Conservation (phyloP, 2,329 filamentous ascomycete species). For the Pochonia chlamydosporia region DNA sequence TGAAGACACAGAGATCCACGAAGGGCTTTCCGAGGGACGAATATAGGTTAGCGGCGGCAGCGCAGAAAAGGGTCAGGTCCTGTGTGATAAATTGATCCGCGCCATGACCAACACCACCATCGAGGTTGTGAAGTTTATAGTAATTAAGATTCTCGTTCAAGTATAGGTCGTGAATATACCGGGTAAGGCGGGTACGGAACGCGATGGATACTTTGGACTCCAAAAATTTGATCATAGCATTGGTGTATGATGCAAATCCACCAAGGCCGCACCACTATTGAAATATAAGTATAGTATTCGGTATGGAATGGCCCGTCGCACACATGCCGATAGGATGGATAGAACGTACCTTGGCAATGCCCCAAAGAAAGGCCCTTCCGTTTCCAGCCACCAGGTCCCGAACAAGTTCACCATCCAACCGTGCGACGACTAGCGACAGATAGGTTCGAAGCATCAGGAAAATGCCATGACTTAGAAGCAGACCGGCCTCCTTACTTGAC, state of each 20-base stretch:
- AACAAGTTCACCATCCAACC: constrained; percentile 92
- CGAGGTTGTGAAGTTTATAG: constrained; percentile 89
- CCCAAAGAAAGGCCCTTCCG: constrained; percentile 80
- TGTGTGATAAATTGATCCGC: constrained; percentile 98
- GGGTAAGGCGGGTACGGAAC: constrained; percentile 87
- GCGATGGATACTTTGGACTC: constrained; percentile 98
- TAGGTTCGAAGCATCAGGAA: constrained; percentile 93
- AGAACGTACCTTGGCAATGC: constrained; percentile 64
- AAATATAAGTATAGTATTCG: constrained; percentile 1
- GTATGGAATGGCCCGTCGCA: neutral
- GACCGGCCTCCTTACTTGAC: constrained; percentile 90
- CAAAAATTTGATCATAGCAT: constrained; percentile 97
- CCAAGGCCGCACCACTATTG: constrained; percentile 83
- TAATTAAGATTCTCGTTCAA: constrained; percentile 93
- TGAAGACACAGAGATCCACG: constrained; percentile 96
- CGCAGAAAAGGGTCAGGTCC: constrained; percentile 92
- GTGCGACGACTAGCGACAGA: constrained; percentile 84
- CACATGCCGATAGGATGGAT: neutral
- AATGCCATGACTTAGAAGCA: constrained; percentile 80
- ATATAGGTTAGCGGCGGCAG: constrained; percentile 84
- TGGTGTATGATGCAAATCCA: constrained; percentile 90
- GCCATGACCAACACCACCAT: constrained; percentile 85
- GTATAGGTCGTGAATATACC: constrained; percentile 97
- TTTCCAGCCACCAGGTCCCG: constrained; percentile 94
- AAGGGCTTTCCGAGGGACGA: constrained; percentile 96